phyloP scores from a whole-genome alignment of 2,329 filamentous ascomycete genomes.

The Penicillium sp. region DNA sequence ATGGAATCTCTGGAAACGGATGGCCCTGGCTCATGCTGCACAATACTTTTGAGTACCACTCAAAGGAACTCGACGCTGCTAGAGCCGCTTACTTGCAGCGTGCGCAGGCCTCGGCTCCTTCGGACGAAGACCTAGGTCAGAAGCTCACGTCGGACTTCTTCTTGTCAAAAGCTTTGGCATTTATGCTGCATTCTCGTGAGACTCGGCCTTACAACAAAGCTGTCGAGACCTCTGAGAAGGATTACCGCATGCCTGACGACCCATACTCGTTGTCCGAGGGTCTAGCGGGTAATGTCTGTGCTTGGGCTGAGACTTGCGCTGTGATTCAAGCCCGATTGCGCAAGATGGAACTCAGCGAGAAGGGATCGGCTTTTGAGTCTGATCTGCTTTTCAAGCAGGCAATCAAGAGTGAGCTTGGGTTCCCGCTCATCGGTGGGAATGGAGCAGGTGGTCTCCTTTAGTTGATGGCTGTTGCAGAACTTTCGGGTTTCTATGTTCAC shows the following conservation, averaged over 20 bases:
- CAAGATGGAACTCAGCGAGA: conserved; percentile 31
- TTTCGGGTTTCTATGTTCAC: neutral
- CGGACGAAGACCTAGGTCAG: conserved; percentile 6
- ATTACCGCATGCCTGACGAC: conserved; percentile 43
- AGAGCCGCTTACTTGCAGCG: conserved; percentile 24
- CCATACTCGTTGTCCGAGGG: conserved; percentile 44
- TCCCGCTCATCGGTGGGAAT: conserved; percentile 32
- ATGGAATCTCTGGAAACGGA: conserved; percentile 44
- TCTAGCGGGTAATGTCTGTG: conserved; percentile 41
- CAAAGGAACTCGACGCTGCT: conserved; percentile 20
- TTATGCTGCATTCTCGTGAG: conserved; percentile 40
- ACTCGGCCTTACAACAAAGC: conserved; percentile 36
- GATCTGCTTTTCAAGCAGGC: conserved; percentile 25
- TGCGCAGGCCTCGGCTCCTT: neutral
- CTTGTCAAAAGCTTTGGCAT: conserved; percentile 38
- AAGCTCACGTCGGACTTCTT: conserved; percentile 37
- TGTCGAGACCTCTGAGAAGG: conserved; percentile 15
- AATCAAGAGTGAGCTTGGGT: conserved; percentile 26
- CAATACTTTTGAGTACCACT: conserved; percentile 37
- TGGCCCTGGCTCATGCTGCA: conserved; percentile 42
- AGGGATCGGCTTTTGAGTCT: conserved; percentile 8
- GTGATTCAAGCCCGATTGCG: conserved; percentile 35
- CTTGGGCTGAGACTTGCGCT: conserved; percentile 44
- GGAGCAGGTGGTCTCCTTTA: conserved; percentile 25
- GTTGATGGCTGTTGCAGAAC: neutral